Percentiles rank a stretch among this genome's conserved stretches.
Conservation (phyloP, 176 grass and related monocot genomes). For the Aechmea fasciata region DNA sequence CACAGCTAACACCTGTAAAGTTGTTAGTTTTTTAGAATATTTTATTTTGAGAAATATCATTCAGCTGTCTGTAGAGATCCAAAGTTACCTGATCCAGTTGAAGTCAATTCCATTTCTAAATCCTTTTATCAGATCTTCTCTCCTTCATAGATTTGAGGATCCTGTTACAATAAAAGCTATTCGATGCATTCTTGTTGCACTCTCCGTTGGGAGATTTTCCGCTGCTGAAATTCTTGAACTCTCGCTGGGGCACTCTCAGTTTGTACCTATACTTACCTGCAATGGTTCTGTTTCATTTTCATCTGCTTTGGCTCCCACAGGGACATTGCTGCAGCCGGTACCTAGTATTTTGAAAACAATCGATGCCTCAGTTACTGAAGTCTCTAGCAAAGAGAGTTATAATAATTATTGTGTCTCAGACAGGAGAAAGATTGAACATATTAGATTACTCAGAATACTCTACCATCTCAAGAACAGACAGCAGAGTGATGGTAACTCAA, state of each 20-base stretch:
- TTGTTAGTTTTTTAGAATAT: conserved; percentile 51
- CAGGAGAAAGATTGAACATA: conserved; percentile 56
- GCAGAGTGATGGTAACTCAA: conserved; percentile 34
- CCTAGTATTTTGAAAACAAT: conserved; percentile 73
- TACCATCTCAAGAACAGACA: conserved; percentile 60
- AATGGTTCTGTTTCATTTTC: conserved; percentile 29
- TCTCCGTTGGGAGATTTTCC: conserved; percentile 58
- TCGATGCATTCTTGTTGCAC: conserved; percentile 60
- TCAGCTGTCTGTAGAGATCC: conserved; percentile 50
- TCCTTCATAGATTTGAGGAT: conserved; percentile 82
- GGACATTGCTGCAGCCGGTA: conserved; percentile 52
- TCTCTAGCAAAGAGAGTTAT: neutral
- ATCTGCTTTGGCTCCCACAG: conserved; percentile 33
- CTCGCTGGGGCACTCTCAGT: conserved; percentile 85
- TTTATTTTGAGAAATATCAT: conserved; percentile 73
- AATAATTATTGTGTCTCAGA: conserved; percentile 25
- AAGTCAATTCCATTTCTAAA: conserved; percentile 64
- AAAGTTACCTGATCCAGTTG: conserved; percentile 36
- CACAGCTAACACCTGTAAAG: conserved; percentile 15
- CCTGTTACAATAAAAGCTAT: conserved; percentile 68
- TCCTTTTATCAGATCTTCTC: conserved; percentile 74
- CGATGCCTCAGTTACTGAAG: conserved; percentile 28
- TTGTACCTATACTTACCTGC: conserved; percentile 47
- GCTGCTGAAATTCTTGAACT: conserved; percentile 75
- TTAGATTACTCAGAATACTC: conserved; percentile 82